These are phyloP conservation scores for Penicillium psychrofluorescens DNA, from an alignment of 495 filamentous ascomycete species.

Conservation along the genomic window DNA sequence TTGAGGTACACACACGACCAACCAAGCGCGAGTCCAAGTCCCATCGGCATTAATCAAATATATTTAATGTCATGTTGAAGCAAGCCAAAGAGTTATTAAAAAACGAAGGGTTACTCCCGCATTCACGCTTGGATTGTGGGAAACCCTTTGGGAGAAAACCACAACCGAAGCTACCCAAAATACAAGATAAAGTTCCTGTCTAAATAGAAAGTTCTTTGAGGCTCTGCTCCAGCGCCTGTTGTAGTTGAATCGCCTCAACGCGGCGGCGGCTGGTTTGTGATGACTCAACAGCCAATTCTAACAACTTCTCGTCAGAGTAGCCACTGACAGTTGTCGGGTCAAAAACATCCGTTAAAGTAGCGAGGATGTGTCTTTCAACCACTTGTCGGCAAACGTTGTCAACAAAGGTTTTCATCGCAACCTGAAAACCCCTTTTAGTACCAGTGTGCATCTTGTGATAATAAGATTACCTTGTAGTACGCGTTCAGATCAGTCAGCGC, in stretches of 20 bases:
- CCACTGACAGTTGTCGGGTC: neutral
- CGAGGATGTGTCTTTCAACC: conserved; percentile 5
- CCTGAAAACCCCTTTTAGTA: conserved; percentile 9
- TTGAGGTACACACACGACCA: too few species aligned
- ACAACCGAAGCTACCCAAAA: too few species aligned
- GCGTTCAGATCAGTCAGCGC: conserved; percentile 13
- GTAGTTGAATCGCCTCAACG: conserved; percentile 1
- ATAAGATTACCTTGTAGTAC: conserved; percentile 22
- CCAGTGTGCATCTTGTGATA: neutral
- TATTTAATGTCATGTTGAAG: too few species aligned
- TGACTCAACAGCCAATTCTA: conserved; percentile 4
- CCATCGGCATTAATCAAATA: too few species aligned
- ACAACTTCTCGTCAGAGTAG: neutral
- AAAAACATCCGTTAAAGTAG: conserved; percentile 2
- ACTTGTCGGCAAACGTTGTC: conserved; percentile 26
- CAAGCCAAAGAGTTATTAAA: too few species aligned
- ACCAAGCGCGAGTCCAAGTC: too few species aligned
- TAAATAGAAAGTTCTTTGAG: conserved; percentile 2
- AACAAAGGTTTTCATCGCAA: conserved; percentile 32
- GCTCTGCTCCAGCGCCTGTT: conserved; percentile 3
- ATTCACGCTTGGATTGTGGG: too few species aligned
- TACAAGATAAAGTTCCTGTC: too few species aligned
- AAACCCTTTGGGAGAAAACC: too few species aligned
- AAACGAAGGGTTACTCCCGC: too few species aligned
- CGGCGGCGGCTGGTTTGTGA: neutral